Conservation (phyloP, 2,329 filamentous ascomycete species). For the Ambrosiella cleistominuta region DNA sequence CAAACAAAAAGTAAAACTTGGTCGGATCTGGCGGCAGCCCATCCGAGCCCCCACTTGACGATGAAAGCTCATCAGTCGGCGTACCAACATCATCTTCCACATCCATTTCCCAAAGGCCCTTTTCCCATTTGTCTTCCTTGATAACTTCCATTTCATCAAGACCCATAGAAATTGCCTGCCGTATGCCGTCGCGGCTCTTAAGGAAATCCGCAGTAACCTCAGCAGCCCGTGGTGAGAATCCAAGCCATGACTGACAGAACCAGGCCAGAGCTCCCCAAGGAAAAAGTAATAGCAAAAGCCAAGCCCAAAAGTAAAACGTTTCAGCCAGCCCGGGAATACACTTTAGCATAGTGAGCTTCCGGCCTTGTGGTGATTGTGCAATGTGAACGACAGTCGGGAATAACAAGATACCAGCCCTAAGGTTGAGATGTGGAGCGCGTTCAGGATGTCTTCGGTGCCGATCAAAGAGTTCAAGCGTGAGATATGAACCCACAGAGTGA, state of each 20-base stretch:
- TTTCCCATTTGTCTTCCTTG: constrained; percentile 39
- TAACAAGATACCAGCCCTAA: constrained; percentile 42
- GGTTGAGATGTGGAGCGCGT: constrained; percentile 22
- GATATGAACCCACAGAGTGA: constrained; percentile 59
- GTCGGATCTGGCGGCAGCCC: constrained; percentile 14
- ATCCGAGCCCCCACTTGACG: background rate
- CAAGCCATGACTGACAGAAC: constrained; percentile 26
- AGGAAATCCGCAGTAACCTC: constrained; percentile 36
- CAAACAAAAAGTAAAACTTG: constrained; percentile 44
- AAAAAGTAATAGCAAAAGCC: constrained; percentile 24
- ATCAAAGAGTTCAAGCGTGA: constrained; percentile 49
- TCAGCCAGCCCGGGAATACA: constrained; percentile 23
- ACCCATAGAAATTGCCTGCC: constrained; percentile 41
- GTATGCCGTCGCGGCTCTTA: constrained; percentile 37
- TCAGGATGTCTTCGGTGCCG: constrained; percentile 28
- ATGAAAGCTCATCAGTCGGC: background rate
- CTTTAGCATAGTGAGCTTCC: constrained; percentile 25
- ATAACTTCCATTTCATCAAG: constrained; percentile 43
- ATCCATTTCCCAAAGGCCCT: constrained; percentile 34
- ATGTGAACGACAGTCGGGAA: constrained; percentile 64
- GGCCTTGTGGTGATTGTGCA: constrained; percentile 41
- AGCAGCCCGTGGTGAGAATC: constrained; percentile 32
- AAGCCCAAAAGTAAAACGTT: constrained; percentile 25
- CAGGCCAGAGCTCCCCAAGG: constrained; percentile 25
- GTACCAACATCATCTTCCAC: constrained; percentile 3